Conservation (phyloP, 2,329 filamentous ascomycete genomes). For the Zalaria obscura region DNA sequence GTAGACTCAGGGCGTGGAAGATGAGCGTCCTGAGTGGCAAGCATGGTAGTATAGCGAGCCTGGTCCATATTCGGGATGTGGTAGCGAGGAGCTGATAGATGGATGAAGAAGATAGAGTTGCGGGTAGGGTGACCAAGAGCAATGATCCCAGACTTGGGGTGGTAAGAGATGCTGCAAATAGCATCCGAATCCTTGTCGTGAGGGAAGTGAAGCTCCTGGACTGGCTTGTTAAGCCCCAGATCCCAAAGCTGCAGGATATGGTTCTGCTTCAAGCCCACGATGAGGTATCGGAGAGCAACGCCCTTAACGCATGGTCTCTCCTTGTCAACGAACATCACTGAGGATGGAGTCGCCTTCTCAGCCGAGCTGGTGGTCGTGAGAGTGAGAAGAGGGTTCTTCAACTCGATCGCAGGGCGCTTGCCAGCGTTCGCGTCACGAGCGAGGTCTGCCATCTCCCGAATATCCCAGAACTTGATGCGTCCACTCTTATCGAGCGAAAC, state of each 20-base stretch:
- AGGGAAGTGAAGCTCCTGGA: constrained; percentile 92
- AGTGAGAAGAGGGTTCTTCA: constrained; percentile 75
- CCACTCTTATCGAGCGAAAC: constrained; percentile 95
- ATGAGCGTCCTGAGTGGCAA: constrained; percentile 56
- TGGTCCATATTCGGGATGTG: constrained; percentile 68
- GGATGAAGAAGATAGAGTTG: constrained; percentile 95
- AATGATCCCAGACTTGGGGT: constrained; percentile 83
- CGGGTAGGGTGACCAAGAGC: constrained; percentile 90
- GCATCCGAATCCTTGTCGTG: constrained; percentile 93
- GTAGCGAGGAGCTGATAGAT: constrained; percentile 89
- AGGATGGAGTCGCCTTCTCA: constrained; percentile 95
- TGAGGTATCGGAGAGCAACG: constrained; percentile 81
- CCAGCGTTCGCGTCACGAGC: constrained; percentile 26
- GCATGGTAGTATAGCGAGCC: constrained; percentile 69
- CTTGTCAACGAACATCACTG: constrained; percentile 91
- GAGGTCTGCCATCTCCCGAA: constrained; percentile 55
- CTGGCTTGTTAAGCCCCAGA: constrained; percentile 82
- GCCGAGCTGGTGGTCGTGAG: constrained; percentile 73
- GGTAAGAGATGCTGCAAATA: constrained; percentile 95
- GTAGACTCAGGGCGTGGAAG: constrained; percentile 84
- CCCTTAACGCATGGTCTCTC: constrained; percentile 83
- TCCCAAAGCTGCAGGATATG: constrained; percentile 98
- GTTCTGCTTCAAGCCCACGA: constrained; percentile 98
- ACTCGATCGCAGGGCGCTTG: constrained; percentile 47
- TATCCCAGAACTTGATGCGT: constrained; percentile 95